These are phyloP conservation scores for Trematosphaeria pertusa DNA, from an alignment of 2,329 filamentous ascomycete genomes.

Conservation along the genomic window DNA sequence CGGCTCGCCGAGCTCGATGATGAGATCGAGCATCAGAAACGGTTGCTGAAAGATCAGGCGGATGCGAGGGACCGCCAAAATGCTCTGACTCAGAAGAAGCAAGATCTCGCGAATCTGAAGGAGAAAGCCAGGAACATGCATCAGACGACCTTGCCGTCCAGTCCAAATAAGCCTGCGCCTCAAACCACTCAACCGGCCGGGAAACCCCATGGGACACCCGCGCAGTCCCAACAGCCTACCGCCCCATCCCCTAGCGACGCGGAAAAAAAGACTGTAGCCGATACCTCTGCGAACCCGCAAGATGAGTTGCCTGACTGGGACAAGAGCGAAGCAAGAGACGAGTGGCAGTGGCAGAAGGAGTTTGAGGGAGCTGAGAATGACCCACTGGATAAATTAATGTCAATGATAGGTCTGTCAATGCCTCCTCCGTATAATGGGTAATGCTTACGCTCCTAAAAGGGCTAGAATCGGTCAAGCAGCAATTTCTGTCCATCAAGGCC, in stretches of 20 bases:
- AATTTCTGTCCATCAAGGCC: constrained; percentile 68
- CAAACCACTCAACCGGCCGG: background rate
- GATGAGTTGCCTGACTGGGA: constrained; percentile 16
- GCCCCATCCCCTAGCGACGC: background rate
- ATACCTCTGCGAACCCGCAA: constrained; percentile 1
- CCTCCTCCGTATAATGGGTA: background rate
- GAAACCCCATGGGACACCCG: no score
- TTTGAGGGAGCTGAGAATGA: constrained; percentile 59
- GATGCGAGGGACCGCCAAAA: constrained; percentile 56
- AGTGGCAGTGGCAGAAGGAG: constrained; percentile 70
- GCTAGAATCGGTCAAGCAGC: constrained; percentile 70
- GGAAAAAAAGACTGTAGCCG: background rate
- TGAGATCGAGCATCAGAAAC: constrained; percentile 59
- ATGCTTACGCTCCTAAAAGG: constrained; percentile 19
- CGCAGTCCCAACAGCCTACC: background rate
- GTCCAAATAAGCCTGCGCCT: constrained; percentile 2
- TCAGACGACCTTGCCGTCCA: constrained; percentile 4
- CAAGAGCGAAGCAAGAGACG: constrained; percentile 46
- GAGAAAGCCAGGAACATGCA: constrained; percentile 9
- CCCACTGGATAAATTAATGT: constrained; percentile 69
- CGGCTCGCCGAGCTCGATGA: constrained; percentile 60
- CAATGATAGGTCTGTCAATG: constrained; percentile 64
- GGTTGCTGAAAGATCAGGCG: constrained; percentile 50
- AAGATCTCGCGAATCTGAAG: constrained; percentile 55
- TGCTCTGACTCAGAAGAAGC: constrained; percentile 54